These are phyloP conservation scores for Niveomyces coronatus DNA, from an alignment of 2,329 filamentous ascomycete genomes.

Conservation along the genomic window DNA sequence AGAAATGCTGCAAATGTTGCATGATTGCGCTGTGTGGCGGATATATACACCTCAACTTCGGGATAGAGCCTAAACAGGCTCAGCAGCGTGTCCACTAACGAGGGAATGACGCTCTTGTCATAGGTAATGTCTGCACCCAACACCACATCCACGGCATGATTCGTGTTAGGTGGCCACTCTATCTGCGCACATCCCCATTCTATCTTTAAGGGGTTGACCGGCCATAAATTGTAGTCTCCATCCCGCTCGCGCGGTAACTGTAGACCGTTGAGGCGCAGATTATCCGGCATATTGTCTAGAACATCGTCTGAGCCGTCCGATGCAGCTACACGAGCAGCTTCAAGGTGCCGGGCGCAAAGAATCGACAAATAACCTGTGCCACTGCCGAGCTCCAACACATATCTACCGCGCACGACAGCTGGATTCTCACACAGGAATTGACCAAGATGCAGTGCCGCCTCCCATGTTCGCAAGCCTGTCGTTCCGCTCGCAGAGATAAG, in stretches of 20 bases:
- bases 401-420: slow-evolving; percentile 39
- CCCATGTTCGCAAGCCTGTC: slow-evolving; percentile 72
- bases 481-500: slow-evolving; percentile 62
- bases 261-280: slow-evolving; percentile 59
- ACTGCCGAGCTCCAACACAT: slow-evolving; percentile 61
- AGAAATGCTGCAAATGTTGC: slow-evolving; percentile 58
- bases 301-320: slow-evolving; percentile 69
- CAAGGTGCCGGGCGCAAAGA: slow-evolving; percentile 58
- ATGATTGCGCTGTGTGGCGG: slow-evolving; percentile 60
- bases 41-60: slow-evolving; percentile 49
- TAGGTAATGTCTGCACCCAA: slow-evolving; percentile 74
- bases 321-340: slow-evolving; percentile 48
- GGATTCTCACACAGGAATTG: slow-evolving; percentile 50
- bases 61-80: slow-evolving; percentile 51
- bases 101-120: slow-evolving; percentile 51
- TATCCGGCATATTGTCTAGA: slow-evolving; percentile 55
- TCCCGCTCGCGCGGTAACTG: too few relatives aligned
- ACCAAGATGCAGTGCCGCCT: slow-evolving; percentile 65
- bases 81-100: slow-evolving; percentile 53
- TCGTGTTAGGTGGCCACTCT: slow-evolving; percentile 40
- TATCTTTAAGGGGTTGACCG: slow-evolving; percentile 42
- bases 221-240: slow-evolving; percentile 12
- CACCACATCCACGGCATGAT: slow-evolving; percentile 47
- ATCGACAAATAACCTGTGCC: slow-evolving; percentile 70
- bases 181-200: slow-evolving; percentile 54